phyloP scores from a whole-genome alignment of 352 stramenopile genomes.

The Globisporangium mamillatum region DNA sequence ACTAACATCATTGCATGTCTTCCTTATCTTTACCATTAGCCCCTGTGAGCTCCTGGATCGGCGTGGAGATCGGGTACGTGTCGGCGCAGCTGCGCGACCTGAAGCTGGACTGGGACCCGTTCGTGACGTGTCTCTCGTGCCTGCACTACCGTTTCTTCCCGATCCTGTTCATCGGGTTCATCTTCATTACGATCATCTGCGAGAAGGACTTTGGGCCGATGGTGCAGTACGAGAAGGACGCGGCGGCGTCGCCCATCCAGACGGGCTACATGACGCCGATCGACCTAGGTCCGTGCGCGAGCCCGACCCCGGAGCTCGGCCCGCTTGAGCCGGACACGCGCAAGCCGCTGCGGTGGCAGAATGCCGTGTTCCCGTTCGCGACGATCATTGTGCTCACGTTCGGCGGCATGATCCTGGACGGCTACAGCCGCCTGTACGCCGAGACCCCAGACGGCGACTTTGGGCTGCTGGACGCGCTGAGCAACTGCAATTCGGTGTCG shows the following conservation, averaged over 20 bases:
- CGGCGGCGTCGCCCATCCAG: conserved; percentile 64
- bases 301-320: conserved; percentile 58
- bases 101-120: conserved; percentile 84
- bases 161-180: conserved; percentile 86
- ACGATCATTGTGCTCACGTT: conserved; percentile 84
- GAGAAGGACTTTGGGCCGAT: conserved; percentile 88
- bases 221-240: conserved; percentile 84
- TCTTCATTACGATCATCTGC: conserved; percentile 90
- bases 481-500: conserved; percentile 74
- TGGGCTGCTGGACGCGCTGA: conserved; percentile 66
- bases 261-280: conserved; percentile 62
- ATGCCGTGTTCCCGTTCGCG: conserved; percentile 82
- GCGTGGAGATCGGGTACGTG: conserved; percentile 87
- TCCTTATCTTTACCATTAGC: conserved; percentile 24
- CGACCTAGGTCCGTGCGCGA: conserved; percentile 65
- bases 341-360: conserved; percentile 81
- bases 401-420: conserved; percentile 86
- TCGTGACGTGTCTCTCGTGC: conserved; percentile 82
- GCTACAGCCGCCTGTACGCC: conserved; percentile 47
- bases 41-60: conserved; percentile 88
- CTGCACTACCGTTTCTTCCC: conserved; percentile 87
- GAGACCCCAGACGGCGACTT: conserved; percentile 46
- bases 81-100: conserved; percentile 72
- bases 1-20: not conserved
- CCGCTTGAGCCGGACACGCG: conserved; percentile 64